Conservation (phyloP, 176 grass and related monocot species). For the Triticum turgidum region DNA sequence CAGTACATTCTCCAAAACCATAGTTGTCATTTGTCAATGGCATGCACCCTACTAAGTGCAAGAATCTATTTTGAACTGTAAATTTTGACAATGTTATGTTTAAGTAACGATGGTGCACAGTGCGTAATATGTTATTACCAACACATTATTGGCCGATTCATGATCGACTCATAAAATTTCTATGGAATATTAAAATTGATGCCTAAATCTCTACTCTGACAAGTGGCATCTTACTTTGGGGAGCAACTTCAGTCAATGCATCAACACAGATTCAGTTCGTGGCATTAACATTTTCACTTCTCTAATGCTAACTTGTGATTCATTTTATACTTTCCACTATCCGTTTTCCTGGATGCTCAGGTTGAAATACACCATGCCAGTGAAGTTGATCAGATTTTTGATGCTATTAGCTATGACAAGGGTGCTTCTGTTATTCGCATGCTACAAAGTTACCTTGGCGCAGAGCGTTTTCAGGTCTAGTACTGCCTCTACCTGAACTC, state of each 20-base stretch:
- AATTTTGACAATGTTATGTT: not conserved
- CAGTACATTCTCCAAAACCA: not conserved
- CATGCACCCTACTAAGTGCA: constrained; percentile 5
- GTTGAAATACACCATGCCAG: constrained; percentile 82
- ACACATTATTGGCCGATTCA: not conserved
- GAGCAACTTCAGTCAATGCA: not conserved
- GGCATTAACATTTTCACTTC: constrained; percentile 12
- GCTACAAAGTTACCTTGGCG: constrained; percentile 91
- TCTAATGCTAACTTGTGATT: constrained; percentile 11
- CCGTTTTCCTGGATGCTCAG: constrained; percentile 32
- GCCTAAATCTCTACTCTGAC: not conserved
- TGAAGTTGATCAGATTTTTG: constrained; percentile 87
- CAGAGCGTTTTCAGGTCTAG: constrained; percentile 77
- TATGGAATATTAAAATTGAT: constrained; percentile 18
- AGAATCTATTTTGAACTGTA: not conserved
- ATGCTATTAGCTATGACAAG: constrained; percentile 88
- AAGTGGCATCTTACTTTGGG: constrained; percentile 5
- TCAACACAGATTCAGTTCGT: not conserved
- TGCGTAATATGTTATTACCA: not conserved
- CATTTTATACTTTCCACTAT: constrained; percentile 7
- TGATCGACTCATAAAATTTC: not conserved
- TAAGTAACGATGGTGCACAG: not conserved
- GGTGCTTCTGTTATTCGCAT: constrained; percentile 81
- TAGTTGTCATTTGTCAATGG: not conserved
- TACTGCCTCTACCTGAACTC: constrained; percentile 17